Evolutionary conservation across 257 asterid genomes (phyloP), one percentile per base, ranked within the genome.

Genomic region (Jaltomata sinuosa): DNA sequence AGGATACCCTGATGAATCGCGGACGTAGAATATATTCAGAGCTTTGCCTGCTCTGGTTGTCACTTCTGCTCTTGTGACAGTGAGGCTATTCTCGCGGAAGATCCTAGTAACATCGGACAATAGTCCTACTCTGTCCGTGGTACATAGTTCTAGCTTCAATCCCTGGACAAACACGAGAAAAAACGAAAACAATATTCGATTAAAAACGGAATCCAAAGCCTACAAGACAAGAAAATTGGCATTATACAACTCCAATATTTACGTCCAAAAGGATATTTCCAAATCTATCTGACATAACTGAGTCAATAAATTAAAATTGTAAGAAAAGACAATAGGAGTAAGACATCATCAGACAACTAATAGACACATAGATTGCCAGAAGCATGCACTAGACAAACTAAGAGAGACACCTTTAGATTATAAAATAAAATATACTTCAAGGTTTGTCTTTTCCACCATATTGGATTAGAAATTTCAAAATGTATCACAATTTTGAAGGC

Each of bases 41-140:
- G 96, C 94, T 84, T 91, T 91, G 0, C 88, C 84, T 61, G 88
- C 92, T 79, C 93, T 91, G 4, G 96, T 93, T 14, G 91, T 78
- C 47, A 93, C 97, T 89, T 93, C 97, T 18, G 97, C 97, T 42
- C 91, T 84, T 15, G 86, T 87, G 19, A 93, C 96, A 0, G 94
- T 88, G 2, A 92, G 90, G 45, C 97, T 91, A 5, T 92, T 91
- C 85, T 93, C 97, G 21, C 97, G 87, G 32, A 93, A 92, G 76
- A 93, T 91, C 19, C 96, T 91, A 16, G 96, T 92, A 3, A 89
- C 94, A 29, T 92, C 91, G 8, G 96, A 90, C 1, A 93, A 87
- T 50, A 93, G 91, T 1, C 96, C 97, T 8, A 87, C 91, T 80
- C 94, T 84, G 81, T 93, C 97, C 9, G 91, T 88, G 5, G 90